These are phyloP conservation scores for Aspergillus haitiensis DNA, from an alignment of 495 filamentous ascomycete genomes.

Conservation along the genomic window DNA sequence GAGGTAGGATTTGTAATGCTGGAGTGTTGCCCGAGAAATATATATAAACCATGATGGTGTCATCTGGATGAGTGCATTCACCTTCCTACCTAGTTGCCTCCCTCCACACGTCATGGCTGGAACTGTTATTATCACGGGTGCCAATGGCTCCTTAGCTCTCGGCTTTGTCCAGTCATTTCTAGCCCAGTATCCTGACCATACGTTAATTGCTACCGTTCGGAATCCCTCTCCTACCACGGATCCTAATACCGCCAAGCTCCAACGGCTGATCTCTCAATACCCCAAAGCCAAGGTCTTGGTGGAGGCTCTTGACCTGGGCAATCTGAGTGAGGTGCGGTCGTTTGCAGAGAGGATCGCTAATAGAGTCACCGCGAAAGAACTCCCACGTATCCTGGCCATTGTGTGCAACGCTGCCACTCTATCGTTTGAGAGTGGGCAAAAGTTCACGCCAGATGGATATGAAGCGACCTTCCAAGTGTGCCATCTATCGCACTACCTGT, in stretches of 20 bases:
- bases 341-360: conserved; percentile 35
- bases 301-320: conserved; percentile 42
- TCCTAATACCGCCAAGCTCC: conserved; percentile 43
- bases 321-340: conserved; percentile 34
- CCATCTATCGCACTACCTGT: conserved; percentile 44
- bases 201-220: conserved; percentile 43
- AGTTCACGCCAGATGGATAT: conserved; percentile 42
- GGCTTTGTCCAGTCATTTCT: conserved; percentile 44
- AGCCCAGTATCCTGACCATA: conserved; percentile 35
- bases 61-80: too few relatives aligned
- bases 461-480: conserved; percentile 49
- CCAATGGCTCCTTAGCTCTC: conserved; percentile 50
- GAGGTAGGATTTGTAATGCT: background rate
- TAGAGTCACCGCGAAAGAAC: conserved; percentile 32
- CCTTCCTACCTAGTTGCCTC: too few relatives aligned
- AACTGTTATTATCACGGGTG: conserved; percentile 50
- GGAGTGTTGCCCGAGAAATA: background rate
- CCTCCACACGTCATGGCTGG: conserved; percentile 33
- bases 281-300: conserved; percentile 36
- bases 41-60: background rate
- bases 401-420: conserved; percentile 50
- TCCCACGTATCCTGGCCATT: conserved; percentile 40
- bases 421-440: conserved; percentile 36
- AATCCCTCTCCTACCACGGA: conserved; percentile 38
- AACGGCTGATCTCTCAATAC: conserved; percentile 32